Percentiles rank a stretch among this genome's conserved stretches.
phyloP scores from a whole-genome alignment of 768 basidiomycete species.

The Macrolepiota dolichaula region DNA sequence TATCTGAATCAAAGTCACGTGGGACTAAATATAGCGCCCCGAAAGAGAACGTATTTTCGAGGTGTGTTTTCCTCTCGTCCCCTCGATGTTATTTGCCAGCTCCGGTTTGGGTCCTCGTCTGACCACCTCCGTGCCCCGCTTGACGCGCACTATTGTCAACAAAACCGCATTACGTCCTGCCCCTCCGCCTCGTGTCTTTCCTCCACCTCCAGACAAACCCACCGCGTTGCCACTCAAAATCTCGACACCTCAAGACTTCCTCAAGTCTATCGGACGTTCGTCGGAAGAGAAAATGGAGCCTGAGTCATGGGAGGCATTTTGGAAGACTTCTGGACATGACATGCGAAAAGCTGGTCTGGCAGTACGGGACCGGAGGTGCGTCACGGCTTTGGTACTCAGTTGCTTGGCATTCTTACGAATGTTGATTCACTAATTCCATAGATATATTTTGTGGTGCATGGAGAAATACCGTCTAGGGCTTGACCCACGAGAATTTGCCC shows the following conservation, averaged over 20 bases:
- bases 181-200: slow-evolving; percentile 23
- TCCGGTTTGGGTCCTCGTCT: slow-evolving; percentile 20
- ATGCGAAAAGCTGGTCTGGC: slow-evolving; percentile 64
- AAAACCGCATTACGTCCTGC: slow-evolving; percentile 29
- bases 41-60: neutral
- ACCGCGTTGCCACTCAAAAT: slow-evolving; percentile 38
- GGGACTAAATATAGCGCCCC: neutral
- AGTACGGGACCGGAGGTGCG: slow-evolving; percentile 70
- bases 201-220: neutral
- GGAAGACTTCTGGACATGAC: slow-evolving; percentile 53
- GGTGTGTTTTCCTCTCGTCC: neutral
- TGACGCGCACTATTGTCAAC: slow-evolving; percentile 31
- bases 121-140: slow-evolving; percentile 20
- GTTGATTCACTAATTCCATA: slow-evolving; percentile 23
- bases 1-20: neutral
- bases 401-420: neutral
- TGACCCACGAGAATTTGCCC: slow-evolving; percentile 57
- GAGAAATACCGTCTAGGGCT: slow-evolving; percentile 67
- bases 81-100: slow-evolving; percentile 7
- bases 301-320: slow-evolving; percentile 72
- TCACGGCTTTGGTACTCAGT: slow-evolving; percentile 8
- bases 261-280: slow-evolving; percentile 71
- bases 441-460: slow-evolving; percentile 85
- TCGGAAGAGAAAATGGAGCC: slow-evolving; percentile 60
- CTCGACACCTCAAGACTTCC: slow-evolving; percentile 56